Evolutionary conservation across 2,329 filamentous ascomycete species (phyloP).

Genomic region (Sclerotinia sclerotiorum): DNA sequence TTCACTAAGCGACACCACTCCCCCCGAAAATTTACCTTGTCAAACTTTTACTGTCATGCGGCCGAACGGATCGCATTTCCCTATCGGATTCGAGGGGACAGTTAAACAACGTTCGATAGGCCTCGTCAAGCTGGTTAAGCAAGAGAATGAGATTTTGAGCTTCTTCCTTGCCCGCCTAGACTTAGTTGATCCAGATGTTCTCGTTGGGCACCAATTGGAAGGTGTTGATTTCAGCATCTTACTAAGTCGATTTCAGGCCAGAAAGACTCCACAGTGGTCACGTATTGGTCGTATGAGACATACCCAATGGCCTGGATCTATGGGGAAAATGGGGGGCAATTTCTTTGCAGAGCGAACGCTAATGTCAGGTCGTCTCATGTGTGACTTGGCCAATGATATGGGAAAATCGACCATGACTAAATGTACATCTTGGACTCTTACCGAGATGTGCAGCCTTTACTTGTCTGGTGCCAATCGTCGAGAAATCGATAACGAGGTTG

Average conservation of each 20-base stretch:
- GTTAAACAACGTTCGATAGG: slow-evolving; percentile 70
- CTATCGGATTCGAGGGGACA: slow-evolving; percentile 80
- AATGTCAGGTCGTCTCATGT: slow-evolving; percentile 83
- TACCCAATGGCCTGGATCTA: slow-evolving; percentile 80
- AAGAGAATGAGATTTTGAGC: slow-evolving; percentile 79
- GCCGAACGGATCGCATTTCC: slow-evolving; percentile 73
- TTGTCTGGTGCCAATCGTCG: slow-evolving; percentile 65
- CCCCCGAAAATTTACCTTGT: slow-evolving; percentile 83
- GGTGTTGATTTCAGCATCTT: slow-evolving; percentile 94
- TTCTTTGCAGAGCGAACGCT: slow-evolving; percentile 93
- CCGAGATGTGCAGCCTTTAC: slow-evolving; percentile 95
- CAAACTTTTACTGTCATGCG: slow-evolving; percentile 90
- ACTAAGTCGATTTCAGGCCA: slow-evolving; percentile 80
- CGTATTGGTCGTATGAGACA: slow-evolving; percentile 84
- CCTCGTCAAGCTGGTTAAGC: slow-evolving; percentile 76
- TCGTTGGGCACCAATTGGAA: slow-evolving; percentile 93
- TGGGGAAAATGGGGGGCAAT: slow-evolving; percentile 81
- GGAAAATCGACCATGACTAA: slow-evolving; percentile 97
- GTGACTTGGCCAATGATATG: slow-evolving; percentile 92
- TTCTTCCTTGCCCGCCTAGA: slow-evolving; percentile 90
- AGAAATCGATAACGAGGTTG: slow-evolving; percentile 85
- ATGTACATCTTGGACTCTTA: slow-evolving; percentile 96
- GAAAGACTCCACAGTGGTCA: slow-evolving; percentile 93
- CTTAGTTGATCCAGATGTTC: slow-evolving; percentile 85
- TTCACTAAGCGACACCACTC: slow-evolving; percentile 80